Evolutionary conservation across 345 rosid genomes (phyloP), one percentile per base, ranked within the genome.

Genomic region (Streptanthus diversifolius): DNA sequence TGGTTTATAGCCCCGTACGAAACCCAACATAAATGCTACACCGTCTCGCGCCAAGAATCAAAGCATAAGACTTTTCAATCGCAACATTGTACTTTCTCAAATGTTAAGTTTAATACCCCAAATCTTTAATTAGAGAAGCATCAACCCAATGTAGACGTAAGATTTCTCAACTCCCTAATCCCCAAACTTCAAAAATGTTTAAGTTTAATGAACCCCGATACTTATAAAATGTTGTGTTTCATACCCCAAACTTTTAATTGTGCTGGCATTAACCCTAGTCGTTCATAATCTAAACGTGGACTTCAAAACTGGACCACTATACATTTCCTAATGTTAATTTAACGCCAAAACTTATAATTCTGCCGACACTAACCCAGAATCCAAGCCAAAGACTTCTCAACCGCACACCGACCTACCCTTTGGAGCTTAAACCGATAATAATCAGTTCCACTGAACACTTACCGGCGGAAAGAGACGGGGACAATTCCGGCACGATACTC

Each of bases 381-480:
- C 11, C 40, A 39, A 2, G 2, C 0, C 8, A 7, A 36, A 35
- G 6, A 24, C 51, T 58, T 70, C 45, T 70, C 25, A 33, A 33
- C 24, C 1, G 0, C 12, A 36, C 7, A 43, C 70, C 25, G 3
- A n/a, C 4, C 59, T 55, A 55, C 22, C 60, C 18, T 13, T 11
- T 47, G 7, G 52, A 18, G 25, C 52, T 48, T 49, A 49, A 11
- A 14, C 36, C 3, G 58, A 27, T 27, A 32, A 14, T 4, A n/a
- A 4, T 19, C 3, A 44, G 5, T 17, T 44, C 1, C 21, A 9
- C 1, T 11, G 4, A 51, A 12, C 15, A 52, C 33, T 13, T 65
- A 91, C 97, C 97, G 84, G 83, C 97, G 95, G 80, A 82, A 87
- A 45, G 86, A 48, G 44, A 86, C 87, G 37, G 93, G 93, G 57